Conservation (phyloP, 2,329 filamentous ascomycete species). For the Aspergillus melleus region DNA sequence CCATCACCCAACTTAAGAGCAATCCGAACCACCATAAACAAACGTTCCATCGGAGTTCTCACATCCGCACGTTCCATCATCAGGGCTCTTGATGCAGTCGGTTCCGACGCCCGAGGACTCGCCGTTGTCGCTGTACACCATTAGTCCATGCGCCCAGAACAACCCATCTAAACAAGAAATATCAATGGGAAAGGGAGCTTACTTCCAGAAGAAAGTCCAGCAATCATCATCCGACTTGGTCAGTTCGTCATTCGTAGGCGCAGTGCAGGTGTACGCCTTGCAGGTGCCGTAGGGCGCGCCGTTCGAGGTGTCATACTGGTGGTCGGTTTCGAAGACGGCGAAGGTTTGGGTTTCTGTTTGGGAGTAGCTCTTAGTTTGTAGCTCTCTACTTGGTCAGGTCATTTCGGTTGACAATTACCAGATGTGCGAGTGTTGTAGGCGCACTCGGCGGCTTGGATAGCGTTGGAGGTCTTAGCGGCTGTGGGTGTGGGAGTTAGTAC, state of each 20-base stretch:
- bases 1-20: constrained; percentile 13
- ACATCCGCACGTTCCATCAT: constrained; percentile 43
- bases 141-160: neutral
- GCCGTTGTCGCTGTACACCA: constrained; percentile 14
- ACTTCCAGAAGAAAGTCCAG: constrained; percentile 46
- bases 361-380: no score
- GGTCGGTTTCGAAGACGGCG: constrained; percentile 44
- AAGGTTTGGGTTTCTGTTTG: constrained; percentile 33
- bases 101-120: constrained; percentile 22
- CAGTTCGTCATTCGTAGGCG: constrained; percentile 33
- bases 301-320: constrained; percentile 45
- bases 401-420: neutral
- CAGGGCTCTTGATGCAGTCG: constrained; percentile 42
- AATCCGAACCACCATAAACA: constrained; percentile 29
- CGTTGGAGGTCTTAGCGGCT: constrained; percentile 36
- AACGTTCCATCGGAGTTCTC: constrained; percentile 44
- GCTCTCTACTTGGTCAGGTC: no score
- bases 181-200: neutral
- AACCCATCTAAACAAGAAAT: neutral
- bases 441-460: constrained; percentile 43
- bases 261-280: constrained; percentile 42
- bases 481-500: neutral
- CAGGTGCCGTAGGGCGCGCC: constrained; percentile 53
- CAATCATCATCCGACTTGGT: constrained; percentile 33
- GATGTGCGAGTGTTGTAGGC: constrained; percentile 40